phyloP scores from a whole-genome alignment of 495 filamentous ascomycete species.

The Penicillium canescens region DNA sequence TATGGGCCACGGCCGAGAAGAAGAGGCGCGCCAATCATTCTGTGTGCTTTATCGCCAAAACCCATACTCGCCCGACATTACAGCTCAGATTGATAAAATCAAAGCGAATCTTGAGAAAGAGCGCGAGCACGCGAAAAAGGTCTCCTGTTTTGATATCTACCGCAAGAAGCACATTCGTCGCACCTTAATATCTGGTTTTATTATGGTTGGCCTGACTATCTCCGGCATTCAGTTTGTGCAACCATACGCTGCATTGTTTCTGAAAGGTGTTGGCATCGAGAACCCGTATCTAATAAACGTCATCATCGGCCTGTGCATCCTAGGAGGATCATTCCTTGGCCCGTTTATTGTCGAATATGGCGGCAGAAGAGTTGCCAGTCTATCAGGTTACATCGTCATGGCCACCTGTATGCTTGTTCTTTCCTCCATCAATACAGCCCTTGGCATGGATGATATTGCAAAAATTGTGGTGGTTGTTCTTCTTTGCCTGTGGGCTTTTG shows the following conservation, averaged over 20 bases:
- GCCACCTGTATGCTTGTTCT: conserved; percentile 30
- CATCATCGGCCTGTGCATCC: conserved; percentile 29
- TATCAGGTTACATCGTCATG: conserved; percentile 26
- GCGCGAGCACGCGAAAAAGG: conserved; percentile 1
- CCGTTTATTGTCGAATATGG: conserved; percentile 28
- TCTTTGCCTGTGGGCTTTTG: conserved; percentile 29
- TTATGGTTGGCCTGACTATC: conserved; percentile 28
- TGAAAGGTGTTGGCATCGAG: conserved; percentile 24
- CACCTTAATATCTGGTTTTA: conserved; percentile 21
- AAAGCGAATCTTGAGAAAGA: conserved; percentile 25
- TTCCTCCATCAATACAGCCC: conserved; percentile 21
- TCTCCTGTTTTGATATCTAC: conserved; percentile 26
- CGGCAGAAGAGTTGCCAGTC: conserved; percentile 24
- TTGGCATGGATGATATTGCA: conserved; percentile 6
- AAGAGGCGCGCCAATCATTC: conserved; percentile 25
- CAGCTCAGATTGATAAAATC: conserved; percentile 23
- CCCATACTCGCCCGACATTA: conserved; percentile 20
- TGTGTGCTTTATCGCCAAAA: conserved; percentile 20
- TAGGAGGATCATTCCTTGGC: conserved; percentile 23
- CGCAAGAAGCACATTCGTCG: conserved; percentile 18
- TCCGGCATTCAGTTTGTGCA: conserved; percentile 33
- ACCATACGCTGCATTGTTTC: conserved; percentile 28
- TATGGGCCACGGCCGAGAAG: conserved; percentile 19
- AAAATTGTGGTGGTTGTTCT: conserved; percentile 25
- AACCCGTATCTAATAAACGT: conserved; percentile 33